Percentiles rank a stretch among this genome's conserved stretches.
phyloP scores from a whole-genome alignment of 805 yeast species.

The Candida schatavii region DNA sequence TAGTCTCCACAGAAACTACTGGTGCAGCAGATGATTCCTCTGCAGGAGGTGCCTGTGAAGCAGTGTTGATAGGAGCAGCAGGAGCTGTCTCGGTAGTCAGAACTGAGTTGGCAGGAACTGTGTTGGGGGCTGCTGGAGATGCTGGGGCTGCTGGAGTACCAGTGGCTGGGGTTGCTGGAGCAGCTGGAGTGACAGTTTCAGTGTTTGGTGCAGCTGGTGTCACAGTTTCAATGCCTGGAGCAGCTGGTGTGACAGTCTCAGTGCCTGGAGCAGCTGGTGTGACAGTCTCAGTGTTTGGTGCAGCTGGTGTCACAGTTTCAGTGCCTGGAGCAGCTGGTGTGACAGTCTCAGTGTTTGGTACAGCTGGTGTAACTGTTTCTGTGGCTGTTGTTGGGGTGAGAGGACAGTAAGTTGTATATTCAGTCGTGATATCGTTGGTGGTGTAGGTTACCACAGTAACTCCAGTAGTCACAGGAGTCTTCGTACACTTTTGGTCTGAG shows the following conservation, averaged over 20 bases:
- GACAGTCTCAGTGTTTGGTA: constrained; percentile 2
- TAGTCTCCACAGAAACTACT: neutral
- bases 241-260: constrained; percentile 4
- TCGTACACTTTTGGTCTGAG: constrained; percentile 11
- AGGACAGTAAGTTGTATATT: constrained; percentile 18
- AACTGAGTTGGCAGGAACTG: neutral
- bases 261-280: constrained; percentile 4
- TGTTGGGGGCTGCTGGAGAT: constrained; percentile 8
- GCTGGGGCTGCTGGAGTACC: constrained; percentile 6
- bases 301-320: neutral
- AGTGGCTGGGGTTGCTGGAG: constrained; percentile 5
- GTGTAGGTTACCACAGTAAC: constrained; percentile 2
- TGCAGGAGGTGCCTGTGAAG: neutral
- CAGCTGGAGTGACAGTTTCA: constrained; percentile 7
- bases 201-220: constrained; percentile 10
- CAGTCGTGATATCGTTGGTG: constrained; percentile 2
- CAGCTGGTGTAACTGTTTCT: neutral
- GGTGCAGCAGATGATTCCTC: constrained; percentile 1
- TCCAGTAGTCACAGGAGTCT: constrained; percentile 4
- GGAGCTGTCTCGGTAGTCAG: neutral
- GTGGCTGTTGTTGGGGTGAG: constrained; percentile 8
- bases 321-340: constrained; percentile 8
- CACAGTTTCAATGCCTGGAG: neutral
- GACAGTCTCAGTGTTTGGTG: neutral
- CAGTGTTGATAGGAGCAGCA: neutral